These are phyloP conservation scores for Cadophora gregata DNA, from an alignment of 2,329 filamentous ascomycete genomes.

Conservation along the genomic window DNA sequence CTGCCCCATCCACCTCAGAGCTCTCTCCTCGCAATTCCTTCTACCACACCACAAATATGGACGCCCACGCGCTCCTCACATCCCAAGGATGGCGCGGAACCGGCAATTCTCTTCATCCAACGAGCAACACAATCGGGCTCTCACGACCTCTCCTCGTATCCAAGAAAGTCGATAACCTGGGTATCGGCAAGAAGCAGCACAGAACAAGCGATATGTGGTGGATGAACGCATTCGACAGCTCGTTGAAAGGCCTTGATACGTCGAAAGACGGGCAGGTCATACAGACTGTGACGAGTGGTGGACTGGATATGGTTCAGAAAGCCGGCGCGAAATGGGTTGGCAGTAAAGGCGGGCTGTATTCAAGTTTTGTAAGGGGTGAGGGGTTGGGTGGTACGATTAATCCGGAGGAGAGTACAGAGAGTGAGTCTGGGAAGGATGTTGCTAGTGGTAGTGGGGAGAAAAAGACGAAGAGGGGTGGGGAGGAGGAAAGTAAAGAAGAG, in stretches of 20 bases:
- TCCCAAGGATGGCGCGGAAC: constrained; percentile 89
- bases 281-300: constrained; percentile 60
- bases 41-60: constrained; percentile 63
- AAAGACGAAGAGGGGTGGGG: constrained; percentile 44
- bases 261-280: constrained; percentile 60
- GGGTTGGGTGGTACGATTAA: constrained; percentile 73
- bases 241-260: constrained; percentile 79
- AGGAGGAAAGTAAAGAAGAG: constrained; percentile 47
- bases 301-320: constrained; percentile 61
- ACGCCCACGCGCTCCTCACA: constrained; percentile 82
- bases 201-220: constrained; percentile 86
- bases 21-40: neutral
- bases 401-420: constrained; percentile 32
- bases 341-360: constrained; percentile 66
- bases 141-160: constrained; percentile 82
- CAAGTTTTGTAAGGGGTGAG: constrained; percentile 84
- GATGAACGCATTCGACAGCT: constrained; percentile 92
- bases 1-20: constrained; percentile 1
- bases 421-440: constrained; percentile 27
- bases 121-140: constrained; percentile 75
- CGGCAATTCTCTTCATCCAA: constrained; percentile 85
- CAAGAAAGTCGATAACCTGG: constrained; percentile 80
- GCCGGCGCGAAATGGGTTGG: constrained; percentile 64
- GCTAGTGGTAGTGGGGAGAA: constrained; percentile 35
- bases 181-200: constrained; percentile 78